These are phyloP conservation scores for Bryoglossum gracile DNA, from an alignment of 495 filamentous ascomycete species.

Conservation along the genomic window DNA sequence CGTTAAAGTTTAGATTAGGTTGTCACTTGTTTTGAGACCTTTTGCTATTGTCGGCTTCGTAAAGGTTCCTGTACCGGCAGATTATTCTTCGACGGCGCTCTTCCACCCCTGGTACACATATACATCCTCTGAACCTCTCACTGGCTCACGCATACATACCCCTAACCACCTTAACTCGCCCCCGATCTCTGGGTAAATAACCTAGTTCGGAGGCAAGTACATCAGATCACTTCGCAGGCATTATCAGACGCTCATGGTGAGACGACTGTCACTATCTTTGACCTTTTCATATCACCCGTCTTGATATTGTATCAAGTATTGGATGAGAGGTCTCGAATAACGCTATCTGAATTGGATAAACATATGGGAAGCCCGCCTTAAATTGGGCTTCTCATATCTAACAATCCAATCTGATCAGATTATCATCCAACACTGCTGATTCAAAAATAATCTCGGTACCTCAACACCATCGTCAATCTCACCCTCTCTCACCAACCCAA, in stretches of 20 bases:
- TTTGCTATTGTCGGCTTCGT: not conserved
- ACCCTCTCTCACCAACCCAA: not conserved
- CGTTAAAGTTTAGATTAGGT: not conserved
- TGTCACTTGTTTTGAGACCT: not conserved
- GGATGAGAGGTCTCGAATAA: not conserved
- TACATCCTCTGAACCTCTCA: constrained; percentile 1
- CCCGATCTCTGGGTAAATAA: not conserved
- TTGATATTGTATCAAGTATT: constrained; percentile 5
- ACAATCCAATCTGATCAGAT: constrained; percentile 4
- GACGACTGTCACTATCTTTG: constrained; percentile 1
- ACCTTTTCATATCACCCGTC: not conserved
- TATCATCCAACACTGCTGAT: not conserved
- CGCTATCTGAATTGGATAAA: constrained; percentile 3
- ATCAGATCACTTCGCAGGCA: not conserved
- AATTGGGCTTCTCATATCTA: not conserved
- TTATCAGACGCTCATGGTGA: constrained; percentile 1
- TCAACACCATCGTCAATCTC: not conserved
- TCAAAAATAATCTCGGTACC: not conserved
- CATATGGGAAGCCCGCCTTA: not conserved
- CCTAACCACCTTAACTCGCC: not conserved
- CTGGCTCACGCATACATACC: not conserved
- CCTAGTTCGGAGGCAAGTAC: not conserved
- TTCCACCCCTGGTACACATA: constrained; percentile 1
- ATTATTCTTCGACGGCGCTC: not conserved
- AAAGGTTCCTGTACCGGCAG: not conserved